Conservation (phyloP, 2,329 filamentous ascomycete genomes). For the Claviceps maximensis region DNA sequence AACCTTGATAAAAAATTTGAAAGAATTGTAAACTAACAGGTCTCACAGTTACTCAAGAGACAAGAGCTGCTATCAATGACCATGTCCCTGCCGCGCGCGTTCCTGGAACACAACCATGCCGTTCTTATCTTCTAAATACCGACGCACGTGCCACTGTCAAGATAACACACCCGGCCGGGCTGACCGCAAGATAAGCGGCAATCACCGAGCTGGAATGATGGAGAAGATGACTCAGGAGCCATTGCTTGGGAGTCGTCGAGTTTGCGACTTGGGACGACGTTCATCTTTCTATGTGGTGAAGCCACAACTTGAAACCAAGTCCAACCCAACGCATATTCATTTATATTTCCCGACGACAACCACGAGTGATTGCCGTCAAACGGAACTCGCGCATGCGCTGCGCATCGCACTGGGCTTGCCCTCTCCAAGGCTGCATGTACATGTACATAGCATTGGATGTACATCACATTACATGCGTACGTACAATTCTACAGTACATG, state of each 20-base stretch:
- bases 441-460: too few species aligned
- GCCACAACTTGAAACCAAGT: too few species aligned
- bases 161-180: constrained; percentile 4
- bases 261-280: neutral
- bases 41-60: neutral
- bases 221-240: neutral
- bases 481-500: too few species aligned
- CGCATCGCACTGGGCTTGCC: too few species aligned
- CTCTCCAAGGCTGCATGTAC: too few species aligned
- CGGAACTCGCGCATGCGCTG: too few species aligned
- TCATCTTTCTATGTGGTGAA: neutral
- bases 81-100: neutral
- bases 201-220: neutral
- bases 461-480: too few species aligned
- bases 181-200: constrained; percentile 5
- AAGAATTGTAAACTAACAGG: too few species aligned
- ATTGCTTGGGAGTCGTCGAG: neutral
- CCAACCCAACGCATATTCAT: too few species aligned
- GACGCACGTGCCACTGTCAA: neutral
- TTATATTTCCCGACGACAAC: too few species aligned
- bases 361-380: too few species aligned
- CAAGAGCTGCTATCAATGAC: neutral
- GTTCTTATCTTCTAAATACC: neutral
- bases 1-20: too few species aligned
- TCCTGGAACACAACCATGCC: neutral